phyloP scores from a whole-genome alignment of 257 asterid species.

The Ophiorrhiza pumila region DNA sequence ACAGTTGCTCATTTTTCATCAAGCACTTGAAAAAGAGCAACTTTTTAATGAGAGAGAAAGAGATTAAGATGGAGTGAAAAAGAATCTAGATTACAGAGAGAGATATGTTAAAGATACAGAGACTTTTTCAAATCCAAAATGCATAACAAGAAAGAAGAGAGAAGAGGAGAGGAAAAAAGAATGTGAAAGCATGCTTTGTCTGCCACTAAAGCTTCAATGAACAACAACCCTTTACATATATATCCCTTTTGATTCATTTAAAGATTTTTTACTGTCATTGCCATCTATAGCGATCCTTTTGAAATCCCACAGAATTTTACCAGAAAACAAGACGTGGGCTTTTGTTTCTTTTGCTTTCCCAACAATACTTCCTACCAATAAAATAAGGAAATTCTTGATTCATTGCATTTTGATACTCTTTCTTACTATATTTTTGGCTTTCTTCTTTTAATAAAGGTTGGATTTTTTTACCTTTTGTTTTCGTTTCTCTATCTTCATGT shows the following conservation, averaged over 20 bases:
- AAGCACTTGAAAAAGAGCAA: slow-evolving; percentile 52
- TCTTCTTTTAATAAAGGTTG: slow-evolving; percentile 18
- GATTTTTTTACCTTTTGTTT: slow-evolving; percentile 12
- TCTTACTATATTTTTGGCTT: slow-evolving; percentile 18
- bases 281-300: slow-evolving; percentile 30
- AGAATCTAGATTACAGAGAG: slow-evolving; percentile 41
- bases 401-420: slow-evolving; percentile 36
- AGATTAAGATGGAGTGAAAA: slow-evolving; percentile 32
- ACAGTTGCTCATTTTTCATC: slow-evolving; percentile 28
- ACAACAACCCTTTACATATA: slow-evolving; percentile 26
- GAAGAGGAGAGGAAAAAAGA: no score
- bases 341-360: slow-evolving; percentile 7
- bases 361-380: background rate
- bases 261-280: slow-evolving; percentile 28
- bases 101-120: slow-evolving; percentile 27
- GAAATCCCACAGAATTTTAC: slow-evolving; percentile 1
- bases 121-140: background rate
- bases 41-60: slow-evolving; percentile 32
- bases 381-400: slow-evolving; percentile 31
- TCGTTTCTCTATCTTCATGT: slow-evolving; percentile 26
- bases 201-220: slow-evolving; percentile 82
- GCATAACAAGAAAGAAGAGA: background rate
- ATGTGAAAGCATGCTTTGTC: slow-evolving; percentile 78
- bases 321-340: slow-evolving; percentile 6
- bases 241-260: slow-evolving; percentile 28